Evolutionary conservation across 305 asterid genomes (phyloP), one percentile per base, ranked within the genome.

Genomic region (Fraxinus sp.): DNA sequence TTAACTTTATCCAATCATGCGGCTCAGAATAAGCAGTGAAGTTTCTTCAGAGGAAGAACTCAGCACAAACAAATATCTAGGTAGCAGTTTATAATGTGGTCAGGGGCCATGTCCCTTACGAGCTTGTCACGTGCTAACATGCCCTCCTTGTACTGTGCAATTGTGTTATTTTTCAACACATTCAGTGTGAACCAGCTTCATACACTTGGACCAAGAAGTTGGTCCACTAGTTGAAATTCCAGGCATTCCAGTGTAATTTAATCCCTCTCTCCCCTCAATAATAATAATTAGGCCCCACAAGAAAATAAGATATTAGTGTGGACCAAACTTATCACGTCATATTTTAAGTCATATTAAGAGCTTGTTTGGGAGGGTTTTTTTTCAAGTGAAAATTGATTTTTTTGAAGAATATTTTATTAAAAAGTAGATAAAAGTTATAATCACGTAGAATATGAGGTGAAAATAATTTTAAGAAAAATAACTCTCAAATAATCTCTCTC

Each of bases 91-190:
- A 33, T 72, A 77, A 79, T 24, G 66, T 77, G 74, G 59, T 46
- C 28, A 36, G 72, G 79, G 83, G 85, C 49, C 62, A 35, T 85
- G 81, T 77, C 84, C 46, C 30, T 79, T 87, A 82, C 87, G 84
- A 84, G 86, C 77, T 46, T 4, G 59, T 81, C 89, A 88, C 88
- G 87, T 90, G 90, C 46, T 74, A 49, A n/a, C 85, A 87, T 81
- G 88, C 81, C 80, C 77, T 77, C 89, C 81, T 80, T 85, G 77
- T 80, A 80, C 87, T 59, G 78, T 80, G 84, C 88, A 81, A 83
- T 49, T 24, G 1, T 83, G 89, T 83, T 81, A 55, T 82, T 81
- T 35, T 28, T 28, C 1, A 37, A 28, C n/a, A 35, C 80, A 30
- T 79, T 52, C 1, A 62, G 80, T 76, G 64, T 84, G 86, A 84